Base-by-base conservation (phyloP, 2,329 filamentous ascomycete species). In the Xylaria multiplex region DNA sequence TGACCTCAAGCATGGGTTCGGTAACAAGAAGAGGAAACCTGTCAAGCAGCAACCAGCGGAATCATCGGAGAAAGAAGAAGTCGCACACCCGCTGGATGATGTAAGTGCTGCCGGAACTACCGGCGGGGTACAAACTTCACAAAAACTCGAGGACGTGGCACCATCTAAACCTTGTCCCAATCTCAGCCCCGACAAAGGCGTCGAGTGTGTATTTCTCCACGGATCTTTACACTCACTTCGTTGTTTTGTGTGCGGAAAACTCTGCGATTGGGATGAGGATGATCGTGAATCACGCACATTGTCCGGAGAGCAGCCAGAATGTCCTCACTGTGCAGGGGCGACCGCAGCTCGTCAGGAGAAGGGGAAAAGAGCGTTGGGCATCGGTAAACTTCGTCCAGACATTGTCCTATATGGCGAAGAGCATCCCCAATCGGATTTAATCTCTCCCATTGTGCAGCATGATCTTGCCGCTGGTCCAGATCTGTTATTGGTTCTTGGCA, bases 391-490 rank as follows among this genome's bases (percentile, higher is more conserved):
- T 19, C 82, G 90, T 45, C 90, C 90, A 0, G 90, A 93, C 71
- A 91, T 93, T 71, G 90, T 93, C 1, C 81, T 93, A 0, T 93
- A 92, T 72, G 90, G 90, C 24, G 90, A 93, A 74, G 89, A 92
- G 59, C 89, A 93, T 71, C 90, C 90, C 0, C 86, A 86, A 37
- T 87, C 88, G 1, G 87, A 91, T 65, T 81, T 90, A 5, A 90
- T 93, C 69, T 89, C 88, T 24, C 86, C 87, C 1, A 85, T 93
- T 13, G 84, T 91, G 14, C 88, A 89, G 14, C 88, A 91, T 65
- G 90, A 93, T 72, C 79, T 92, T 1, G 82, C 82, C 2, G 80
- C 90, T 2, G 84, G 84, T 2, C 90, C 90, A 0, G 90, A 92
- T 70, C 81, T 91, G 66, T 79, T 93, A 22, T 81, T 93, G 6